Evolutionary conservation across 176 grass and related monocot genomes (phyloP).

Genomic region (Calamus simplicifolius): DNA sequence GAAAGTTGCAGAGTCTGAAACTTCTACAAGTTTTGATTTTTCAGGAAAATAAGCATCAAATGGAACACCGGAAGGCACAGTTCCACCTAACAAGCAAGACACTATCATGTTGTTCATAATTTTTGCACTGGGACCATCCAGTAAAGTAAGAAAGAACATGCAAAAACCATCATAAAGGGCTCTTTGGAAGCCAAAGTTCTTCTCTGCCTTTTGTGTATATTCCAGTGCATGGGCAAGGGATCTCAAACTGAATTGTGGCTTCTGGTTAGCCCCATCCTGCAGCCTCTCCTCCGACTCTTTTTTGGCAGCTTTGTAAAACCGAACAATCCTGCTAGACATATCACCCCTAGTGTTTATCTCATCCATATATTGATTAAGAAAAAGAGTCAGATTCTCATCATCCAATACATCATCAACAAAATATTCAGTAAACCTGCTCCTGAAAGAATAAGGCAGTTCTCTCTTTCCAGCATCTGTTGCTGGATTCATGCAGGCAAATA

Average conservation of each 20-base stretch:
- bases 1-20: slow-evolving; percentile 33
- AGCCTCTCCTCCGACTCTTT: slow-evolving; percentile 65
- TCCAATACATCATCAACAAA: slow-evolving; percentile 94
- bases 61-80: slow-evolving; percentile 34
- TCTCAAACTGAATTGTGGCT: slow-evolving; percentile 91
- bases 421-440: slow-evolving; percentile 90
- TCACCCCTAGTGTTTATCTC: slow-evolving; percentile 27
- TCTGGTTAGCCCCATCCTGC: slow-evolving; percentile 93
- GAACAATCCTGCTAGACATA: slow-evolving; percentile 52
- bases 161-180: slow-evolving; percentile 95
- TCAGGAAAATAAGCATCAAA: slow-evolving; percentile 51
- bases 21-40: slow-evolving; percentile 23
- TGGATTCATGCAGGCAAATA: slow-evolving; percentile 98
- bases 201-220: slow-evolving; percentile 54
- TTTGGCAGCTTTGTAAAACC: slow-evolving; percentile 82
- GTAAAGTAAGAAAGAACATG: slow-evolving; percentile 96
- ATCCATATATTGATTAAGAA: slow-evolving; percentile 81
- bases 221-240: slow-evolving; percentile 77
- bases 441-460: slow-evolving; percentile 74
- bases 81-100: slow-evolving; percentile 44
- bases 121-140: slow-evolving; percentile 75
- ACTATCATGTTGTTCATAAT: slow-evolving; percentile 65
- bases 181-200: slow-evolving; percentile 64
- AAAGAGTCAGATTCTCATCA: slow-evolving; percentile 68
- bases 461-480: slow-evolving; percentile 92